Base-by-base conservation (phyloP, 805 yeast genomes). In the Clavispora vitiphila region DNA sequence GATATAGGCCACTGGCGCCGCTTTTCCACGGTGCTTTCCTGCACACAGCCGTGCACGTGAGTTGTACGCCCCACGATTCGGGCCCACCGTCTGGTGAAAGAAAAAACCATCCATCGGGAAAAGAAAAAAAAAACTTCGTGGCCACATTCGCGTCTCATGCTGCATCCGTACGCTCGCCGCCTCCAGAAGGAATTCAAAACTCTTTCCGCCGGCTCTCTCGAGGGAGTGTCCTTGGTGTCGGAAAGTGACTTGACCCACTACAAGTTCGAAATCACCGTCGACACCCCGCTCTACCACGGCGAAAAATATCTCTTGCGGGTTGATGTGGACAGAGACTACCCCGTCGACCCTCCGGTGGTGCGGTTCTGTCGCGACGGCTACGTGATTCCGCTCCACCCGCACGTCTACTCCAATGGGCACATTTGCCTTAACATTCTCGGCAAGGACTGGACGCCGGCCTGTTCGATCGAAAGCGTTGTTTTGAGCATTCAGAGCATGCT, bases 341-440 rank as follows among this genome's bases (percentile, higher is more conserved):
- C 53, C 8, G 53, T 48, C 31, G 50, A 46, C 18, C 42, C 50
- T 12, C 53, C 53, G 3, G 44, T 45, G 43, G 53, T 49, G n/a
- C 41, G 38, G 9, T 49, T 49, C 25, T 29, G 43, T 15, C 6
- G 5, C 4, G 30, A 27, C n/a, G 44, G 30, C 11, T 22, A 40
- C 25, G 14, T 14, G n/a, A 72, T 83, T 3, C 91, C 91, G 1
- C 51, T 81, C 3, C 89, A 83, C 54, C 91, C 91, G 0, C 91
- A 83, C 54, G 69, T 83, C 3, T 83, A 83, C 54, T 73, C 83
- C 24, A 84, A 84, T 53, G 91, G 90, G 1, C 90, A 84, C 52
- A 83, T 83, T n/a, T 83, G 91, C 55, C 62, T 83, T 16, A 78
- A 83, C 52, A 61, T 84, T 1, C 60, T 83, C 27, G 87, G 84